Evolutionary conservation across 768 basidiomycete species (phyloP).

Genomic region (Pleurotus ostreatus): DNA sequence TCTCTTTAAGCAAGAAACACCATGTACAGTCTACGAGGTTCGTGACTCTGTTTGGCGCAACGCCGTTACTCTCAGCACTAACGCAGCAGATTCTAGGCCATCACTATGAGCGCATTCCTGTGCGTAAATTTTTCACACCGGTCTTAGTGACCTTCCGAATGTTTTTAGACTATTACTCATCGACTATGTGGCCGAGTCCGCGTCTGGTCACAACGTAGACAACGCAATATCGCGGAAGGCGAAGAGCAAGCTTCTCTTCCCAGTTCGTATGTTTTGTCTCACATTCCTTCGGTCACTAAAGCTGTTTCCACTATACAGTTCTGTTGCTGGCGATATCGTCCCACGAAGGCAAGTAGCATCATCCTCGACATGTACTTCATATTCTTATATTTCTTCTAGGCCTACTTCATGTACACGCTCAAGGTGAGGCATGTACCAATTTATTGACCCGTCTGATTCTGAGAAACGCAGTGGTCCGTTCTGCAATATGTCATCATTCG

Average conservation of each 20-base stretch:
- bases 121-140: conserved; percentile 28
- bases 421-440: conserved; percentile 43
- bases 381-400: conserved; percentile 27
- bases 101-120: conserved; percentile 87
- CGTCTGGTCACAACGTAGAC: conserved; percentile 55
- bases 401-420: conserved; percentile 87
- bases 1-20: conserved; percentile 7
- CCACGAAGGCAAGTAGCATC: conserved; percentile 55
- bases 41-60: conserved; percentile 12
- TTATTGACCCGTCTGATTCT: no score
- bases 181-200: conserved; percentile 77
- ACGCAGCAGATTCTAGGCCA: conserved; percentile 41
- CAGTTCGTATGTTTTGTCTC: conserved; percentile 27
- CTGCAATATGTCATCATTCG: conserved; percentile 84
- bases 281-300: background rate
- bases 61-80: background rate
- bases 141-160: background rate
- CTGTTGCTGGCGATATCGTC: conserved; percentile 78
- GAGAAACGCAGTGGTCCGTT: conserved; percentile 64
- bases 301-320: conserved; percentile 38
- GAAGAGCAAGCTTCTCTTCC: conserved; percentile 67
- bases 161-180: conserved; percentile 65
- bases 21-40: conserved; percentile 61
- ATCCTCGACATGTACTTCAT: background rate
- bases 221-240: conserved; percentile 77